Conservation (phyloP, 495 filamentous ascomycete species). For the Barbatosphaeria neglecta region DNA sequence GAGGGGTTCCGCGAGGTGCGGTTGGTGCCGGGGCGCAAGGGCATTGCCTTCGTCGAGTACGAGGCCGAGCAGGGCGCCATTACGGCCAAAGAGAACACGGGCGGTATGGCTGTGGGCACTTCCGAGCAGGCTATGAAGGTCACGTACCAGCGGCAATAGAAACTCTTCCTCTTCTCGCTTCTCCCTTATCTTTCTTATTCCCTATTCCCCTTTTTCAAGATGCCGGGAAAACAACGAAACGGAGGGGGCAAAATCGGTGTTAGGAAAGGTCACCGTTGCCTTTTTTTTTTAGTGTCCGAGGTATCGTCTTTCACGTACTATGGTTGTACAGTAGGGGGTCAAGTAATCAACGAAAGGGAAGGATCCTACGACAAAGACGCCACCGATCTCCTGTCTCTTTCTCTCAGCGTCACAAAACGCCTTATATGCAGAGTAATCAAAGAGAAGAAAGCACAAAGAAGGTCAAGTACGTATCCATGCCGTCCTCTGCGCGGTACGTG, state of each 20-base stretch:
- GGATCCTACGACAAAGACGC: neutral
- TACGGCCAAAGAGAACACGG: constrained; percentile 86
- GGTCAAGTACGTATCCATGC: too few relatives aligned
- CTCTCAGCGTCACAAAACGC: neutral
- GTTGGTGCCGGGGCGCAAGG: constrained; percentile 72
- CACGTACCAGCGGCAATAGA: constrained; percentile 82
- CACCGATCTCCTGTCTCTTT: too few relatives aligned
- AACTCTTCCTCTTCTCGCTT: neutral
- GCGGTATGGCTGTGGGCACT: constrained; percentile 74
- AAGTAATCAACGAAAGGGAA: constrained; percentile 3
- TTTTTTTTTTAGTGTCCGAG: neutral
- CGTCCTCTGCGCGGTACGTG: too few relatives aligned
- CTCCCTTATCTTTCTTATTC: too few relatives aligned
- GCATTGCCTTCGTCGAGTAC: constrained; percentile 96
- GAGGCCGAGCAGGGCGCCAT: constrained; percentile 82
- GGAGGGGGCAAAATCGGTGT: too few relatives aligned
- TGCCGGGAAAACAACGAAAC: too few relatives aligned
- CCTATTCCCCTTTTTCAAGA: too few relatives aligned
- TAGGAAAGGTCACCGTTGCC: neutral
- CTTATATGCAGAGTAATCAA: neutral
- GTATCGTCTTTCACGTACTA: neutral
- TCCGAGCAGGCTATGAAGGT: constrained; percentile 58
- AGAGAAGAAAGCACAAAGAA: too few relatives aligned
- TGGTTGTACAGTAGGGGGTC: neutral
- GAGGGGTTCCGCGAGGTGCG: constrained; percentile 92